Base-by-base conservation (phyloP, 768 basidiomycete genomes). In the Paxillus ammoniavirescens region DNA sequence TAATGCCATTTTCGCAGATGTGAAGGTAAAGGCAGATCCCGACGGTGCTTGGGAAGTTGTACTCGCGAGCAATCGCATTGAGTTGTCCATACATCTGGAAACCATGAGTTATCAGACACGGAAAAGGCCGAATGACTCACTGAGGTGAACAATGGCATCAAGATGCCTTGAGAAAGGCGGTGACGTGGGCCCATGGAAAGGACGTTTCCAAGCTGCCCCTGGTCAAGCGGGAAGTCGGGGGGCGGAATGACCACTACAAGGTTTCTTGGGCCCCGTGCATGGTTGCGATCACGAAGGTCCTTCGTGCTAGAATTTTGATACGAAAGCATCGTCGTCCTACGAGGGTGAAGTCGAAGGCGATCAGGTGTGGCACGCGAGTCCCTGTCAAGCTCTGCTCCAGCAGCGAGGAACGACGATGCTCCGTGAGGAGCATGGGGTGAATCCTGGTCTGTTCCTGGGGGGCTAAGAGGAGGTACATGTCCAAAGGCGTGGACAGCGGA, bases 11-110 rank as follows among this genome's bases (percentile, higher is more conserved):
- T 47, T 88, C 83, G 17, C 74, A 74, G 53, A 83, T 76, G 52
- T 84, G 86, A 50, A 89, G 75, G 64, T 91, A 93, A n/a, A 92
- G 77, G 65, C 85, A 88, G n/a, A 93, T 64, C 21, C 91, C 91
- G 8, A 79, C 65, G 18, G 79, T 86, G 64, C 86, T 89, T 0
- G 91, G 91, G 59, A 92, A 88, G 63, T 82, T 86, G 71, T 85
- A 92, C 66, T 93, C 90, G 47, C 83, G 81, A 4, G 89, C 88
- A 55, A 93, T 91, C 9, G 89, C 87, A 28, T 79, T 78, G 33
- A 92, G 72, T 68, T 93, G 91, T 14, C 79, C 82, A 62, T 82
- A 84, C 76, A 92, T 81, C 91, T 93, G 49, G 8, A 51, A 56
- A 42, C 28, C 8, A 54, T 40, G 42, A 42, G 36, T 49, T 17